Percentiles rank a stretch among this genome's conserved stretches.
These are phyloP conservation scores for Acer campestre DNA, from an alignment of 345 rosid genomes.

Conservation along the genomic window DNA sequence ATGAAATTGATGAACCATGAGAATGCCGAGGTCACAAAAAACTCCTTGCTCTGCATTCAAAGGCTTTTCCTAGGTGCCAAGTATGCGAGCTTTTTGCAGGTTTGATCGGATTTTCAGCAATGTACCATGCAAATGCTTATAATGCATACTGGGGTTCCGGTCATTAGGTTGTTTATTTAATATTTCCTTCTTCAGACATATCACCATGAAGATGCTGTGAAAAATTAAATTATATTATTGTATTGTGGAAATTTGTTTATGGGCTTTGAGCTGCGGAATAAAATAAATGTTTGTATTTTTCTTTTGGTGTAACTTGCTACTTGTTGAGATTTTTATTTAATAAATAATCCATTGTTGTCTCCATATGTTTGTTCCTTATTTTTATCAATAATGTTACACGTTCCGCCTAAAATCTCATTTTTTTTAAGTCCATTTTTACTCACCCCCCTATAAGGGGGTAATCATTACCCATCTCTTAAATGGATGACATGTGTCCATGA, in stretches of 20 bases:
- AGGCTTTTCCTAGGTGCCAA: slow-evolving; percentile 91
- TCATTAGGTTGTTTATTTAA: neutral
- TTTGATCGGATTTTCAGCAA: slow-evolving; percentile 26
- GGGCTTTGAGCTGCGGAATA: neutral
- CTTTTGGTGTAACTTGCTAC: neutral
- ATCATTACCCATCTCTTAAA: too few species aligned
- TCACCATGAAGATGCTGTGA: neutral
- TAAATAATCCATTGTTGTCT: neutral
- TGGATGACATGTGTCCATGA: too few species aligned
- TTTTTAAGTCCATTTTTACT: too few species aligned
- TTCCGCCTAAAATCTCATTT: too few species aligned
- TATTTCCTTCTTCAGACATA: neutral
- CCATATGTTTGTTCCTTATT: too few species aligned
- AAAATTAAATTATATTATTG: neutral
- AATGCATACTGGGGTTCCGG: neutral
- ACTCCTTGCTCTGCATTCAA: slow-evolving; percentile 75
- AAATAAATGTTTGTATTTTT: neutral
- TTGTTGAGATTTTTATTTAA: neutral
- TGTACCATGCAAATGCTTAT: neutral
- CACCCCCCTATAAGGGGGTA: too few species aligned
- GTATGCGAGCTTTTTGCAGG: slow-evolving; percentile 98
- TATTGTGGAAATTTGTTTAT: slow-evolving; percentile 5
- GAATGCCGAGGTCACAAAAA: slow-evolving; percentile 76
- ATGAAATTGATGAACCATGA: slow-evolving; percentile 92
- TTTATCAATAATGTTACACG: too few species aligned